Conservation (phyloP, 2,329 filamentous ascomycete species). For the Calycina herbarum region DNA sequence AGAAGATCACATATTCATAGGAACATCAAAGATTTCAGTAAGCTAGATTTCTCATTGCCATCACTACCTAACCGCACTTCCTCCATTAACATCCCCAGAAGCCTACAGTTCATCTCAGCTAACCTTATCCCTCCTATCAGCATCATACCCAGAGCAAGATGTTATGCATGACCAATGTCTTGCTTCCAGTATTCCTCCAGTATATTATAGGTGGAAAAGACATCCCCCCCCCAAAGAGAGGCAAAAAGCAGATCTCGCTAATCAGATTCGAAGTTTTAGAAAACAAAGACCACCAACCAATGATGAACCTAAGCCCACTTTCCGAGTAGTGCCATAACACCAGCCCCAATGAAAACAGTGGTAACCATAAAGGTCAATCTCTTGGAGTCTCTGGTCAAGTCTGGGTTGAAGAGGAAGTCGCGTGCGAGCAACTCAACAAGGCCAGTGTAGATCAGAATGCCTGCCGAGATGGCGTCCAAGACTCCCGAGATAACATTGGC, state of each 20-base stretch:
- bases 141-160: too few species aligned
- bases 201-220: too few species aligned
- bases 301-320: constrained; percentile 45
- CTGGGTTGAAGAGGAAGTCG: constrained; percentile 51
- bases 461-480: constrained; percentile 48
- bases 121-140: too few species aligned
- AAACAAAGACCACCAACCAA: background rate
- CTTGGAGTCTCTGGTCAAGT: constrained; percentile 42
- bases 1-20: too few species aligned
- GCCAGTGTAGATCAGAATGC: constrained; percentile 51
- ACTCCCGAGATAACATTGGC: constrained; percentile 48
- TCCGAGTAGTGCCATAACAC: constrained; percentile 50
- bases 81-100: too few species aligned
- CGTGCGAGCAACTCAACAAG: constrained; percentile 50
- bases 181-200: too few species aligned
- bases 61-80: too few species aligned
- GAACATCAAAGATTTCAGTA: too few species aligned
- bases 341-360: constrained; percentile 44
- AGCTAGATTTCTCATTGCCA: too few species aligned
- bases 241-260: background rate
- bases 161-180: too few species aligned
- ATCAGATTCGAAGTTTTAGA: background rate
- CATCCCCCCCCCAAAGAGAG: background rate
- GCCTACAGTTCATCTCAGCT: too few species aligned
- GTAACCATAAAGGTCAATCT: constrained; percentile 45